Percentiles rank a stretch among this genome's conserved stretches.
Conservation (phyloP, 352 stramenopile species). For the Pythium oligandrum region DNA sequence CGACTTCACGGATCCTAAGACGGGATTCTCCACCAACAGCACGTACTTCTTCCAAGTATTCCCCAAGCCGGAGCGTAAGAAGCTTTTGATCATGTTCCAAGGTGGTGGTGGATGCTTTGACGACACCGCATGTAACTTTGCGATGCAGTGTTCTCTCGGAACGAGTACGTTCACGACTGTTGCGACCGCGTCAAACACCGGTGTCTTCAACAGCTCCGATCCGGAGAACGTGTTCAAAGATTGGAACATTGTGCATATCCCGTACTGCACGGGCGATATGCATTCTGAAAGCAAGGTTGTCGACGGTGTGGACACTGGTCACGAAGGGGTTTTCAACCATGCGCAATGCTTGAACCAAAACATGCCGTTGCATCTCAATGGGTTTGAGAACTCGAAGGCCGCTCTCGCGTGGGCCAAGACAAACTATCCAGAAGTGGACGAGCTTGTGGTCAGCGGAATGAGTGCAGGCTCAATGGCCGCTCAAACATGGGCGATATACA, state of each 20-base stretch:
- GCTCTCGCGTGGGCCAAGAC: constrained; percentile 38
- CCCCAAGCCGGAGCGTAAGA: constrained; percentile 31
- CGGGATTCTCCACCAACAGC: constrained; percentile 29
- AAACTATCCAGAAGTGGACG: constrained; percentile 42
- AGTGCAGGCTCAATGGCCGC: constrained; percentile 47
- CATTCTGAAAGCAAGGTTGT: constrained; percentile 38
- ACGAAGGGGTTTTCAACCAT: constrained; percentile 33
- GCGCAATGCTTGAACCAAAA: constrained; percentile 39
- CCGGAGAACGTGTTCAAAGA: constrained; percentile 57
- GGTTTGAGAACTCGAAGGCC: constrained; percentile 50
- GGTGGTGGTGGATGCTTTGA: constrained; percentile 60
- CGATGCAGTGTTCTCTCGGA: constrained; percentile 51
- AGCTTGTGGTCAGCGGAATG: constrained; percentile 41
- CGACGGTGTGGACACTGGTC: constrained; percentile 16
- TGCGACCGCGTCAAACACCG: constrained; percentile 27
- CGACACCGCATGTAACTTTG: constrained; percentile 55
- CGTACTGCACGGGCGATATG: constrained; percentile 67
- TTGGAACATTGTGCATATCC: constrained; percentile 66
- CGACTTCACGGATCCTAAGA: constrained; percentile 23
- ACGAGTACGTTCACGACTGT: constrained; percentile 30
- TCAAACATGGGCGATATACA: constrained; percentile 35
- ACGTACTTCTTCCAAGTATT: constrained; percentile 78
- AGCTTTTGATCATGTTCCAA: constrained; percentile 64
- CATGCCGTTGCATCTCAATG: constrained; percentile 39
- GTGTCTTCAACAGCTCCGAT: constrained; percentile 44